phyloP scores from a whole-genome alignment of 352 stramenopile species.

The Globisporangium carolinianum region DNA sequence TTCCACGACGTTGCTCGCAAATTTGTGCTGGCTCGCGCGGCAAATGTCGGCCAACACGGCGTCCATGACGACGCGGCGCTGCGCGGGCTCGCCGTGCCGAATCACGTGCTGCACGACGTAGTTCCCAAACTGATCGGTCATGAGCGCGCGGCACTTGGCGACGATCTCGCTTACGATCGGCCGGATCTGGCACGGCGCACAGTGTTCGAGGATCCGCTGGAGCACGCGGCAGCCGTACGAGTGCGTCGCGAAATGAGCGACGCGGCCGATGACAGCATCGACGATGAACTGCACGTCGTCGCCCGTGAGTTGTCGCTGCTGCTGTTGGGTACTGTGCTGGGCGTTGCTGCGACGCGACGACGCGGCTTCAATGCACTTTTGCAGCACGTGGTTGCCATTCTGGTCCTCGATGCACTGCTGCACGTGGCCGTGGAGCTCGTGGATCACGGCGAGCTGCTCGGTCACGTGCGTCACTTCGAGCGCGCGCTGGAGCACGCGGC shows the following conservation, averaged over 20 bases:
- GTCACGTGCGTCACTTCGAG: constrained; percentile 68
- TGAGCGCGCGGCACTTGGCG: constrained; percentile 75
- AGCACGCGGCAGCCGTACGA: constrained; percentile 98
- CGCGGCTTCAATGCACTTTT: constrained; percentile 96
- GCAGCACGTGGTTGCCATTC: constrained; percentile 98
- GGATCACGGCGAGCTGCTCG: constrained; percentile 73
- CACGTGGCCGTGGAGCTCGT: constrained; percentile 72
- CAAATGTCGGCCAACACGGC: constrained; percentile 84
- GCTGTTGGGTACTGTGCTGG: background rate
- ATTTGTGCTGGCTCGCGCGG: constrained; percentile 93
- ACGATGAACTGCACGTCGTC: constrained; percentile 97
- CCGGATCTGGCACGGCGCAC: constrained; percentile 85
- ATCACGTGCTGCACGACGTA: constrained; percentile 99
- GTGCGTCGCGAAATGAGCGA: constrained; percentile 90
- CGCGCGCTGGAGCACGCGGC: constrained; percentile 95
- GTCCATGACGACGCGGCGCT: constrained; percentile 78
- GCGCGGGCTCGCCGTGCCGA: constrained; percentile 85
- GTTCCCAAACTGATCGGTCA: constrained; percentile 98
- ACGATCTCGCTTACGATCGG: constrained; percentile 94
- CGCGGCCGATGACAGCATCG: constrained; percentile 91
- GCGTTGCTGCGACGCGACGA: constrained; percentile 41
- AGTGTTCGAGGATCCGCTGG: constrained; percentile 97
- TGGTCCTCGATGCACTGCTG: constrained; percentile 96
- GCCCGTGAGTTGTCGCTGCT: constrained; percentile 38
- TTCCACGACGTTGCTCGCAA: constrained; percentile 95